Evolutionary conservation across 2,329 filamentous ascomycete species (phyloP), one percentile per base, ranked within the genome.

Genomic region (Coleophoma cylindrospora): DNA sequence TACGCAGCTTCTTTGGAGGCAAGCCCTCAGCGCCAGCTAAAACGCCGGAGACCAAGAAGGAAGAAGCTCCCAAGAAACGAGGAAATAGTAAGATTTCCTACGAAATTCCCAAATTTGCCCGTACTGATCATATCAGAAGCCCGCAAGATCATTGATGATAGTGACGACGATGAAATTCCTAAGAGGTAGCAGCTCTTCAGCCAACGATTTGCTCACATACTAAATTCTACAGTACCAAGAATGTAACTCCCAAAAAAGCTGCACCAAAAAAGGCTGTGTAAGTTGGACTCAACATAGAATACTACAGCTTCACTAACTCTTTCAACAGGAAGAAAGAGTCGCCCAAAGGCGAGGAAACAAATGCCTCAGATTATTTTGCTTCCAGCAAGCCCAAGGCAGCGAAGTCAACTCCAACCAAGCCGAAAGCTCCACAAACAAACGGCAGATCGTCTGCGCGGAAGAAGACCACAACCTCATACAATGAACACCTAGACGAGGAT

Each of bases 1-100:
- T 96, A 63, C 81, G 91, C 64, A 90, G 78, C 61, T 97, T 96
- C 71, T 96, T 97, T 73, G 84, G 86, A 49, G 83, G 87, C 54
- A 91, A 91, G 68, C 81, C 82, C 47, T 77, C 79, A 56, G 71
- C 77, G 41, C 71, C 78, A 14, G 69, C 75, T 52, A 68, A 68
- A 56, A 67, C 68, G 57, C 71, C 76, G 61, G 51, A 59, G 8
- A 54, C 50, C n/a, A 64, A 64, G 51, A 66, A 68, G 50, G 57
- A 61, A 51, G 55, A 64, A 49, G 55, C 62, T 52, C 54, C 58
- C 45, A 60, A 63, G 61, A 59, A 67, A 63, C 63, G 59, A 45
- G 55, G 57, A 52, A 57, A 54, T 48, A 66, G 62, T 63, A 52
- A 56, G 56, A 19, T 45, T 10, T 41, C 22, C 40, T 41, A 14